A percentile compares a stretch with the other conserved stretches of the same genome.
phyloP scores from a whole-genome alignment of 306 rosid species.

The Lupinus albus region DNA sequence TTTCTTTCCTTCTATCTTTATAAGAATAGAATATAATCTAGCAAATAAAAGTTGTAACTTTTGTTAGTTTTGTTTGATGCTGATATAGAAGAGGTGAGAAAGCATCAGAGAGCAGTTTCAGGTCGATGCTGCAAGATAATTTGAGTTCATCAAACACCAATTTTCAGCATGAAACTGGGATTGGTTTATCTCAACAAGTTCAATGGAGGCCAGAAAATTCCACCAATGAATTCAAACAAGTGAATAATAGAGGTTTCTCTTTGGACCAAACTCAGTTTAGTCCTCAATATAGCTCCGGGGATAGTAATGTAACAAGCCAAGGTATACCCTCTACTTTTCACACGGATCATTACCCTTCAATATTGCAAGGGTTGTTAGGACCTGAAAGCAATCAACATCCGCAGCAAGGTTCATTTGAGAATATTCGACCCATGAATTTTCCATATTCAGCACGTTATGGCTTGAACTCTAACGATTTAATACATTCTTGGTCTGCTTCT shows the following conservation, averaged over 20 bases:
- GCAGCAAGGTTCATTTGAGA: slow-evolving; percentile 41
- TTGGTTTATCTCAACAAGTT: slow-evolving; percentile 46
- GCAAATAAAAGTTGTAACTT: slow-evolving; percentile 22
- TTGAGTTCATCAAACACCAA: slow-evolving; percentile 50
- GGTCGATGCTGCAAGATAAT: slow-evolving; percentile 79
- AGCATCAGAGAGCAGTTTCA: slow-evolving; percentile 58
- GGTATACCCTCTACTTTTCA: slow-evolving; percentile 59
- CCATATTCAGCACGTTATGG: slow-evolving; percentile 57
- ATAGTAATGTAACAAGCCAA: slow-evolving; percentile 70
- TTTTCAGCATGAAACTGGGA: slow-evolving; percentile 63
- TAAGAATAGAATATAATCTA: slow-evolving; percentile 26
- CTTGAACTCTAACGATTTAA: slow-evolving; percentile 55
- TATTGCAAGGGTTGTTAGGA: slow-evolving; percentile 70
- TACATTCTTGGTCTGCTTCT: slow-evolving; percentile 46
- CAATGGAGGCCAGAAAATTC: slow-evolving; percentile 75
- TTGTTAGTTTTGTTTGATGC: not conserved
- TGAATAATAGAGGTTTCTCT: slow-evolving; percentile 70
- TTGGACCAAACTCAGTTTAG: slow-evolving; percentile 75
- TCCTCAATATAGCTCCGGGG: slow-evolving; percentile 81
- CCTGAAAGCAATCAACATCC: slow-evolving; percentile 42
- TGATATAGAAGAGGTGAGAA: slow-evolving; percentile 52
- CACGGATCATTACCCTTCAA: slow-evolving; percentile 56
- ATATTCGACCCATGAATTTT: slow-evolving; percentile 39
- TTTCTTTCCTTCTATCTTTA: not conserved
- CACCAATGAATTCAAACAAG: slow-evolving; percentile 47